Evolutionary conservation across 2,329 filamentous ascomycete genomes (phyloP).

Genomic region (Alternaria alternata): DNA sequence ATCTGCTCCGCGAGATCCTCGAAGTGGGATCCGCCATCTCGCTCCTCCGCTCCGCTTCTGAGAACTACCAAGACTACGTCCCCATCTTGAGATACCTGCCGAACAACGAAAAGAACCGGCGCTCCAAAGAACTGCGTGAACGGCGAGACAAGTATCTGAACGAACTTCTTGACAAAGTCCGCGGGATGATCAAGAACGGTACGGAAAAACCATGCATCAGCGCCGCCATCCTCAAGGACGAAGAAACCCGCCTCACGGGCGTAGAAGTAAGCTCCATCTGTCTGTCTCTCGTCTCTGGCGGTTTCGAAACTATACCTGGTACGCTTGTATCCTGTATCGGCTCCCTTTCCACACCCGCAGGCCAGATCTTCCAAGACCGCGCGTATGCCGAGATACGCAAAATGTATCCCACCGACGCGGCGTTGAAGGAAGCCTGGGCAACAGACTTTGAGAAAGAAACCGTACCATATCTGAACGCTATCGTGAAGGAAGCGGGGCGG

Average conservation of each 20-base stretch:
- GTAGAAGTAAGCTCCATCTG: slow-evolving; percentile 65
- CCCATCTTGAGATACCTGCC: slow-evolving; percentile 60
- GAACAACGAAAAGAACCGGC: slow-evolving; percentile 59
- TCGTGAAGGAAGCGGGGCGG: slow-evolving; percentile 62
- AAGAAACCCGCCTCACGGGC: slow-evolving; percentile 61
- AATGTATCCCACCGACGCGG: slow-evolving; percentile 50
- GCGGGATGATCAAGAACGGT: slow-evolving; percentile 60
- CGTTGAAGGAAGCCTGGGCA: slow-evolving; percentile 58
- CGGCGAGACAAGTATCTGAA: slow-evolving; percentile 61
- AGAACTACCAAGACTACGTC: slow-evolving; percentile 64
- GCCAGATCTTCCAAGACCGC: slow-evolving; percentile 61
- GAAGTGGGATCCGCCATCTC: slow-evolving; percentile 63
- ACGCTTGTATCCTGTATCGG: slow-evolving; percentile 63
- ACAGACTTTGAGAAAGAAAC: slow-evolving; percentile 57
- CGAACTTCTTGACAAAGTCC: slow-evolving; percentile 59
- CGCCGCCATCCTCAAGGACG: slow-evolving; percentile 62
- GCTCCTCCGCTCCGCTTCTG: slow-evolving; percentile 59
- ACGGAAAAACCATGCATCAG: slow-evolving; percentile 64
- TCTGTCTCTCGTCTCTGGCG: slow-evolving; percentile 61
- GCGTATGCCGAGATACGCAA: slow-evolving; percentile 62
- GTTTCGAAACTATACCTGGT: slow-evolving; percentile 64
- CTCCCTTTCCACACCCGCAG: slow-evolving; percentile 58
- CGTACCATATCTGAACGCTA: slow-evolving; percentile 58
- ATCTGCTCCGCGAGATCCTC: slow-evolving; percentile 61
- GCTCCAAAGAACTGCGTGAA: slow-evolving; percentile 44